Conservation (phyloP, 2,329 filamentous ascomycete genomes). For the Hymenoscyphus occultus region DNA sequence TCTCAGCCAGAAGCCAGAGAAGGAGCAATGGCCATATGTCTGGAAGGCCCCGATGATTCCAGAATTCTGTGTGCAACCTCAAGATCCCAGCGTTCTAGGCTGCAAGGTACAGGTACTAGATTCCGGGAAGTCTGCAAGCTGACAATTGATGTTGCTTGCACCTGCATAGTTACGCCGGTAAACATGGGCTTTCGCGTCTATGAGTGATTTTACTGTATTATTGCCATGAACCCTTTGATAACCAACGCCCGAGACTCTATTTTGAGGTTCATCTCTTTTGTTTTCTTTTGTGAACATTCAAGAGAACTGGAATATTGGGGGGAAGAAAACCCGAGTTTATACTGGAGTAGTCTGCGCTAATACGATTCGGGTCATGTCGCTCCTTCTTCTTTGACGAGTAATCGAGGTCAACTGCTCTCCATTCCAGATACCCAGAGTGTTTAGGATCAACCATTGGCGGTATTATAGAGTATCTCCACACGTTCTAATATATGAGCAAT, state of each 20-base stretch:
- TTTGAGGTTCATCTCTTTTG: not conserved
- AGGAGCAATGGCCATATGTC: not conserved
- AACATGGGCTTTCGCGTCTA: not conserved
- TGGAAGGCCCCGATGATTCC: not conserved
- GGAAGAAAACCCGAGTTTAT: not conserved
- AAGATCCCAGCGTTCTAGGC: not conserved
- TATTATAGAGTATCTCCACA: too few relatives aligned
- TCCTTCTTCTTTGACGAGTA: not conserved
- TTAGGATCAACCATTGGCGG: too few relatives aligned
- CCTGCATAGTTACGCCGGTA: not conserved
- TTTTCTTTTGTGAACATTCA: not conserved
- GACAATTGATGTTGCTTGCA: slow-evolving; percentile 1
- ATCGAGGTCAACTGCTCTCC: not conserved
- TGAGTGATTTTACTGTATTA: not conserved
- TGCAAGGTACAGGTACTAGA: slow-evolving; percentile 3
- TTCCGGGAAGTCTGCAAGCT: slow-evolving; percentile 6
- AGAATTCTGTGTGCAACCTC: not conserved
- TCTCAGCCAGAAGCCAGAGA: not conserved
- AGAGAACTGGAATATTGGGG: not conserved
- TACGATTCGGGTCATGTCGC: not conserved
- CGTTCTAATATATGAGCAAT: too few relatives aligned
- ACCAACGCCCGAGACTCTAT: not conserved
- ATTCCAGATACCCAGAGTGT: too few relatives aligned
- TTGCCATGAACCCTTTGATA: not conserved
- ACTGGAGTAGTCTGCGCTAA: not conserved